Evolutionary conservation across 2,329 filamentous ascomycete species (phyloP).

Genomic region (Purpureocillium lavendulum): DNA sequence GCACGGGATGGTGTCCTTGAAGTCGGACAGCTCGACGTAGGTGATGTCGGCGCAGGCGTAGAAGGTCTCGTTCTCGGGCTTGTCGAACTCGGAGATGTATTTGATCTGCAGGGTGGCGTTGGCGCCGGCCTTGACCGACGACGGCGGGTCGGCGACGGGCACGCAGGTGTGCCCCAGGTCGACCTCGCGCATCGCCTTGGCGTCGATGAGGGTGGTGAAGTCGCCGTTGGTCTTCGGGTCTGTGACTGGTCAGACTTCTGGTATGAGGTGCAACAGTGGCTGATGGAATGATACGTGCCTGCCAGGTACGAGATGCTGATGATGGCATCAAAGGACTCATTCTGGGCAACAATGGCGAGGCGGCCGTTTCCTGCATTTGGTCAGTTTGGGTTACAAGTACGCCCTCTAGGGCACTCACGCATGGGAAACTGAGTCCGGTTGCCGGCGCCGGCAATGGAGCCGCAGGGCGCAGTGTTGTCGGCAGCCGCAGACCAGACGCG

Average conservation of each 20-base stretch:
- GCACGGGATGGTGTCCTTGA: conserved; percentile 26
- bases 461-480: conserved; percentile 51
- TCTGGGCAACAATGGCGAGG: conserved; percentile 46
- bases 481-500: conserved; percentile 43
- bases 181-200: conserved; percentile 26
- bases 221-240: conserved; percentile 31
- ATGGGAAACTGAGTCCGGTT: conserved; percentile 51
- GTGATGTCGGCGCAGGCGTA: conserved; percentile 42
- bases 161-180: conserved; percentile 39
- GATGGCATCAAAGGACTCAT: conserved; percentile 46
- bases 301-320: conserved; percentile 44
- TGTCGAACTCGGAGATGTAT: conserved; percentile 35
- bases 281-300: conserved; percentile 25
- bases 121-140: conserved; percentile 26
- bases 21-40: conserved; percentile 26
- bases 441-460: conserved; percentile 34
- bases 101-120: conserved; percentile 41
- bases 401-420: conserved; percentile 19
- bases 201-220: conserved; percentile 28
- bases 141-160: conserved; percentile 23
- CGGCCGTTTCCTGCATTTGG: conserved; percentile 38
- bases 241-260: not conserved
- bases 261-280: not conserved
- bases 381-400: not conserved
- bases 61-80: conserved; percentile 33